Base-by-base conservation (phyloP, 1,284 basidiomycete genomes). In the Trichosporon inkin region DNA sequence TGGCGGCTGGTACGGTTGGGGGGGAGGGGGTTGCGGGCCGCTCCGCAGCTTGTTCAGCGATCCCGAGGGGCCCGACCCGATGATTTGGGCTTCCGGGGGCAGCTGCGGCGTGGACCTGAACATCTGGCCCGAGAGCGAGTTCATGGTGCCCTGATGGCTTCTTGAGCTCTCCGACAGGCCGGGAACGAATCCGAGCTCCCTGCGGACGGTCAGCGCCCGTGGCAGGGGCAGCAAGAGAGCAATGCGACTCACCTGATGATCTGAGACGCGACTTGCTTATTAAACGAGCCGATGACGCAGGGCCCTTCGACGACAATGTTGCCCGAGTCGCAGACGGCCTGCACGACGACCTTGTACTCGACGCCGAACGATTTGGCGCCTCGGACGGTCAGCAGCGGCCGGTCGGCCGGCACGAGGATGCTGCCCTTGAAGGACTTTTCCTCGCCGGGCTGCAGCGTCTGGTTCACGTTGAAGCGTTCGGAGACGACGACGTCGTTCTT, bases 301-400 rank as follows among this genome's bases (percentile, higher is more conserved):
- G 57, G 87, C 40, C 93, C 78, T n/a, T 88, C 86, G 79, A 89
- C 83, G 78, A 89, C 83, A 10, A 90, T 14, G 6, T 85, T 85
- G 6, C 83, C 83, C 19, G 63, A 66, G 24, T 86, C 88, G 77
- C 89, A 82, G 47, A 88, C 80, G 3, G 89, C 90, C 74, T 86
- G 88, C 57, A 91, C 86, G 39, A 81, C 81, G 47, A 92, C 80
- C 53, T 85, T 81, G 74, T 92, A 92, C 1, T 84, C 86, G 56
- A 93, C 85, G 71, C 90, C 88, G 58, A 93, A 87, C 67, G 88
- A 85, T 64, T 87, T 81, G 8, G 89, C 90, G 16, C 87, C 83
- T 56, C 84, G 88, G 62, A 91, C 80, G 2, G 89, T 87, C 16
- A 88, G 86, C 17, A 86, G 86, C 6, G 85, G 87, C 67, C 89